phyloP scores from a whole-genome alignment of 306 rosid genomes.

The Cicer arietinum region DNA sequence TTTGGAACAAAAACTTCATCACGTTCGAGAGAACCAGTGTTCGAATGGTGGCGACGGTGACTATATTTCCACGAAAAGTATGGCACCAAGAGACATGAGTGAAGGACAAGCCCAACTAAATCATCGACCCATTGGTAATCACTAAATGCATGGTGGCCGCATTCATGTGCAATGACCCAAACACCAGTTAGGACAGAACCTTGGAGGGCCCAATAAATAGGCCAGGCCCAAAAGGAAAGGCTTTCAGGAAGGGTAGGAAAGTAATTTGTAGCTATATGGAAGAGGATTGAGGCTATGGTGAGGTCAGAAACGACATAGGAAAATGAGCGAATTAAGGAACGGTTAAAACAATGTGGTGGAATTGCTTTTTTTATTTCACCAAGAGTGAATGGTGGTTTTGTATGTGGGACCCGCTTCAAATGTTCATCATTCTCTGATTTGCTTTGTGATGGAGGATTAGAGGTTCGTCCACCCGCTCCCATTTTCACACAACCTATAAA shows the following conservation, averaged over 20 bases:
- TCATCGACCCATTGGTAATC: conserved; percentile 80
- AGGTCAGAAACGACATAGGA: conserved; percentile 70
- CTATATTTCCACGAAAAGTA: conserved; percentile 91
- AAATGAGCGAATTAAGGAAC: conserved; percentile 66
- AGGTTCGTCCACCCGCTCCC: conserved; percentile 78
- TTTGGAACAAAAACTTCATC: conserved; percentile 91
- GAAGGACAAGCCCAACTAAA: conserved; percentile 66
- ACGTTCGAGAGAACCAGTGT: conserved; percentile 76
- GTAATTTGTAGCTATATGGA: conserved; percentile 57
- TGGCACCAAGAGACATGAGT: conserved; percentile 70
- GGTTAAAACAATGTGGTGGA: conserved; percentile 78
- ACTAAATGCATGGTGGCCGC: conserved; percentile 61
- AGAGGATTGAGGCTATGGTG: conserved; percentile 47
- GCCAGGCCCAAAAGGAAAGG: conserved; percentile 62
- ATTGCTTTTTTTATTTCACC: conserved; percentile 72
- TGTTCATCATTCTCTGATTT: conserved; percentile 41
- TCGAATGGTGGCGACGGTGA: conserved; percentile 88
- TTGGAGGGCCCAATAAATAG: conserved; percentile 59
- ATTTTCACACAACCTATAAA: conserved; percentile 48
- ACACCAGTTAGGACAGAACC: conserved; percentile 76
- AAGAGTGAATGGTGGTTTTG: conserved; percentile 68
- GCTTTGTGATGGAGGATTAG: conserved; percentile 37
- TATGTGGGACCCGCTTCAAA: conserved; percentile 60
- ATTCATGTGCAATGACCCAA: conserved; percentile 85
- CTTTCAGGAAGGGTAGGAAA: conserved; percentile 52